These are phyloP conservation scores for Cyclostephanos invisitatus DNA, from an alignment of 108 stramenopile genomes.

Conservation along the genomic window DNA sequence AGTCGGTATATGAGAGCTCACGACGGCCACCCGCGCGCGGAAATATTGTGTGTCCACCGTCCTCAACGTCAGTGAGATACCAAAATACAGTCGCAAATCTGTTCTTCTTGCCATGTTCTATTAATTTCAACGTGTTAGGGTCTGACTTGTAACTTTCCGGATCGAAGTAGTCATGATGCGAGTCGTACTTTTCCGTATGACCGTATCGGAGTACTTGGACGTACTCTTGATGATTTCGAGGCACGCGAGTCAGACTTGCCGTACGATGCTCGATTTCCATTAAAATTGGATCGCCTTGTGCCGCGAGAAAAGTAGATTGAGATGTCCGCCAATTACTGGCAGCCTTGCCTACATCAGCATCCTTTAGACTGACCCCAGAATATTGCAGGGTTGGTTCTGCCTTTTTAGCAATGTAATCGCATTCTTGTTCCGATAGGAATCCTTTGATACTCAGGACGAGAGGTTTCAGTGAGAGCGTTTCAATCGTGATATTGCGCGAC, in stretches of 20 bases:
- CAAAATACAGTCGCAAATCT: slow-evolving; percentile 90
- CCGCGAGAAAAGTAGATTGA: slow-evolving; percentile 67
- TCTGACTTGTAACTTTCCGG: slow-evolving; percentile 52
- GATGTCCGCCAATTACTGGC: slow-evolving; percentile 89
- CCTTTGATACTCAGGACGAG: slow-evolving; percentile 72
- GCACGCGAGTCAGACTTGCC: slow-evolving; percentile 64
- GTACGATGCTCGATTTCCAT: slow-evolving; percentile 65
- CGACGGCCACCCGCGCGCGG: slow-evolving; percentile 43
- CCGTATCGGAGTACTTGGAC: slow-evolving; percentile 78
- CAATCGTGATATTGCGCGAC: slow-evolving; percentile 41
- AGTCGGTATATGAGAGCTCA: slow-evolving; percentile 18
- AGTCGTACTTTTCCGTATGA: slow-evolving; percentile 66
- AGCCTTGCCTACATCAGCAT: slow-evolving; percentile 79
- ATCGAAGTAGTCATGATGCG: slow-evolving; percentile 85
- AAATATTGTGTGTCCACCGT: slow-evolving; percentile 78
- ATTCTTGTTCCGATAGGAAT: slow-evolving; percentile 75
- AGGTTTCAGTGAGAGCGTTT: slow-evolving; percentile 60
- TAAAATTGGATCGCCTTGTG: slow-evolving; percentile 44
- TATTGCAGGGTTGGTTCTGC: slow-evolving; percentile 73
- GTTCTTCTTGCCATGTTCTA: slow-evolving; percentile 69
- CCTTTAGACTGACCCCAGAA: slow-evolving; percentile 78
- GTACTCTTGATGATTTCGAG: slow-evolving; percentile 71
- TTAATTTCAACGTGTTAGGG: slow-evolving; percentile 33
- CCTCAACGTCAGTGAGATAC: slow-evolving; percentile 82
- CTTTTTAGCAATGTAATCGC: slow-evolving; percentile 66